Evolutionary conservation across 2,329 filamentous ascomycete species (phyloP), one percentile per base, ranked within the genome.

Genomic region (Xylaria sp.): DNA sequence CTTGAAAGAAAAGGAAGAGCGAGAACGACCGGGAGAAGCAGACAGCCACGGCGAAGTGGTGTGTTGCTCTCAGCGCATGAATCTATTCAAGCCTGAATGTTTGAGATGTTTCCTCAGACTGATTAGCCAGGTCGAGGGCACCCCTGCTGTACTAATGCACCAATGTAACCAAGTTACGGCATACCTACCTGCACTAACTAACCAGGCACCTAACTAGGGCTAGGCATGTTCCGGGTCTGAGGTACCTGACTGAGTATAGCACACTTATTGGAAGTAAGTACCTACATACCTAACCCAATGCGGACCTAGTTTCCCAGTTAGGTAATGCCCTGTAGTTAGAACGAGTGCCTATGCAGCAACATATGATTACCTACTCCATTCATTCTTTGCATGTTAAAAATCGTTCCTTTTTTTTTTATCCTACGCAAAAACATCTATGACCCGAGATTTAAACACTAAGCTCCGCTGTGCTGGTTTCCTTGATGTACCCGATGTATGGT

Each of bases 281-380:
- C 34, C 7, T 36, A 36, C 34, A 7, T 36, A 36, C 34, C 11
- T 36, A 36, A 36, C 34, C 11, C 11, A 36, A 36, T 36, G 34
- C 34, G 11, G 34, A 8, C 34, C 34, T 7, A 36, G 34, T 86
- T 82, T 39, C 90, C 88, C 6, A 89, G 91, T 51, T 86, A 83
- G 82, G 94, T 90, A 50, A 97, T 85, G 75, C 90, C 89, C 67
- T 90, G 84, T 60, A 27, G 4, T 27, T 27, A 97, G 85, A 74
- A 97, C 93, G 81, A 94, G 89, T 11, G 34, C 34, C 34, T 4
- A 27, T 27, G 24, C 24, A 27, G 24, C 24, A 2, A 4, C 24
- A 27, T 27, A 27, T 27, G 24, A 27, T 27, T 27, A 27, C 24
- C 4, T 27, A 27, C 24, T 27, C 24, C 2, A 27, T 27, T 27